Evolutionary conservation across 2,329 filamentous ascomycete genomes (phyloP), one percentile per base, ranked within the genome.

Genomic region (Salinomyces thailandicus): DNA sequence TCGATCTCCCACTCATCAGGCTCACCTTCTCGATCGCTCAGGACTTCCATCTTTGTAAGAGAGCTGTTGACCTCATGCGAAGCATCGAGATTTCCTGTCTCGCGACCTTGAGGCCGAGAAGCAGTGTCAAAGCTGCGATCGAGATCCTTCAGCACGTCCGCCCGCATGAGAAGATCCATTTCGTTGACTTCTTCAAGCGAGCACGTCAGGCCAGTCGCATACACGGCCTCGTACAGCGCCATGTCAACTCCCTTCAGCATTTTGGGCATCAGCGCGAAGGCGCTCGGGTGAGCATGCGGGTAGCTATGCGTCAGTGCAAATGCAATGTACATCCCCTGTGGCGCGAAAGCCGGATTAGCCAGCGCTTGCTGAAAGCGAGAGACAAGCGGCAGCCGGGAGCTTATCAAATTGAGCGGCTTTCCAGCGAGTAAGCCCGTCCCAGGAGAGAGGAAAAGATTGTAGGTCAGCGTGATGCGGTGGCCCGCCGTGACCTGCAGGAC

Each of bases 381-480:
- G 37, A 62, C 62, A 1, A 71, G 38, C 0, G 62, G 62, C 32
- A 63, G 48, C 2, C 48, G 39, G 3, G 46, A 45, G 4, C 58
- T 49, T 36, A 64, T 53, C 22, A 64, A 46, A n/a, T 30, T 40
- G 5, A 36, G 29, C 15, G 38, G 33, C 4, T 41, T 35, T 7
- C 42, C 52, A 33, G 44, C 47, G 5, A 56, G 49, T 11, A 55
- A 48, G 6, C 57, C 59, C n/a, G 55, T 48, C 4, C 60, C 55
- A 15, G 56, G 50, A 2, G 57, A 54, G 8, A 62, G 53, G 42
- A 64, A 75, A 1, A 79, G 56, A 39, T 77, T 77, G 55, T 79
- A 78, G 0, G 73, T 78, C 15, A 79, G 50, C 0, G 71, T 77
- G 12, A 79, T 42, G 0, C 71, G 67, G 38, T 77, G 62, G 0